Evolutionary conservation across 208 protist species (phyloP).

Genomic region (Leishmania mexicana): DNA sequence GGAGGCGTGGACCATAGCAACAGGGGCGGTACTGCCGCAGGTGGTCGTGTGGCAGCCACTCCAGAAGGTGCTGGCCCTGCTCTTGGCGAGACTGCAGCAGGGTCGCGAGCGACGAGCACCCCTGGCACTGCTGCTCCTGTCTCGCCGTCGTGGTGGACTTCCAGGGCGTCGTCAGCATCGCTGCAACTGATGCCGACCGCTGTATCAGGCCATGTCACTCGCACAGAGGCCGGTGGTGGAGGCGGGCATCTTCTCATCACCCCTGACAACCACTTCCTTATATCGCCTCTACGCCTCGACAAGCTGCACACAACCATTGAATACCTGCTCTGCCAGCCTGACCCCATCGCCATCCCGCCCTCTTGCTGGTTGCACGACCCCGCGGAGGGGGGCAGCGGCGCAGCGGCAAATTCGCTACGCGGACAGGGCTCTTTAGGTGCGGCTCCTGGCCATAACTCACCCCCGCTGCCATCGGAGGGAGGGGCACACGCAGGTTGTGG

Average conservation of each 20-base stretch:
- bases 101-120: not conserved
- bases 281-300: constrained; percentile 54
- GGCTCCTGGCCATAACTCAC: not conserved
- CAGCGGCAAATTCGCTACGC: not conserved
- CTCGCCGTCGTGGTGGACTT: not conserved
- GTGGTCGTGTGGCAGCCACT: not conserved
- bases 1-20: not conserved
- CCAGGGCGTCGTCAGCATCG: not conserved
- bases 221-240: constrained; percentile 18
- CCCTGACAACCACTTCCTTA: constrained; percentile 26
- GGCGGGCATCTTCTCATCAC: constrained; percentile 23
- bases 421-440: not conserved
- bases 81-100: not conserved
- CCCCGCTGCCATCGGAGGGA: not conserved
- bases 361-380: constrained; percentile 32
- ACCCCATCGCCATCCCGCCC: constrained; percentile 41
- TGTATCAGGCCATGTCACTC: not conserved
- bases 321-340: constrained; percentile 47
- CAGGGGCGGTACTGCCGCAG: too few species aligned
- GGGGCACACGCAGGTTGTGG: not conserved
- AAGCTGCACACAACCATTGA: constrained; percentile 53
- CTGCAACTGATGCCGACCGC: not conserved
- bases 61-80: not conserved
- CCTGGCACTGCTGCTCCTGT: not conserved
- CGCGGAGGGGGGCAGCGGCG: constrained; percentile 10